Conservation (phyloP, 2,329 filamentous ascomycete genomes). For the Nothophaeocryptopus gaeumannii region DNA sequence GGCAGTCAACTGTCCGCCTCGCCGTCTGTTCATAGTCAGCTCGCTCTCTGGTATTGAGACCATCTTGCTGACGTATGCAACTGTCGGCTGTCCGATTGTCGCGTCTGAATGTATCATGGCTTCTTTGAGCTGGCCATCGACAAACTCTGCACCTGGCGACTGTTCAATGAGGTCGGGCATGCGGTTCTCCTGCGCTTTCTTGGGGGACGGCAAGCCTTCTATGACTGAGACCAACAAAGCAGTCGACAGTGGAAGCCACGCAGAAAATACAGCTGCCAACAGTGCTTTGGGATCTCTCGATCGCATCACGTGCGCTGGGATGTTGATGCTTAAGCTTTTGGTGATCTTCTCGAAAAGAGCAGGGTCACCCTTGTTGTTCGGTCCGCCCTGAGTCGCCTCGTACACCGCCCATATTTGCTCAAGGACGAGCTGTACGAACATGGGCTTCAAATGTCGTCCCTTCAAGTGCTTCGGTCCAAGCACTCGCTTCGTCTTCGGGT, state of each 20-base stretch:
- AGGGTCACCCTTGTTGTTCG: constrained; percentile 78
- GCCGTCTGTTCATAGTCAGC: constrained; percentile 78
- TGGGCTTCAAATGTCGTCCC: constrained; percentile 84
- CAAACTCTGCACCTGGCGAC: constrained; percentile 71
- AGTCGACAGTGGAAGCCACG: constrained; percentile 90
- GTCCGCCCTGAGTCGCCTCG: constrained; percentile 79
- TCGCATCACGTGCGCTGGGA: constrained; percentile 78
- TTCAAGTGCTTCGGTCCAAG: constrained; percentile 89
- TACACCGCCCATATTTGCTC: constrained; percentile 97
- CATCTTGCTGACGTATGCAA: constrained; percentile 98
- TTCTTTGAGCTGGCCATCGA: constrained; percentile 67
- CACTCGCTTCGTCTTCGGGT: constrained; percentile 94
- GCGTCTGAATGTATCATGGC: constrained; percentile 80
- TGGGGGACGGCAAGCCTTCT: constrained; percentile 85
- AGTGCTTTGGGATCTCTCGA: constrained; percentile 81
- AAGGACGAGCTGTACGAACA: constrained; percentile 95
- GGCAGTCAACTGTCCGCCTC: constrained; percentile 69
- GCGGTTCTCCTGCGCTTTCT: constrained; percentile 72
- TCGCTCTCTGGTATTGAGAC: constrained; percentile 92
- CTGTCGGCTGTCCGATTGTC: constrained; percentile 68
- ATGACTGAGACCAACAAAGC: constrained; percentile 90
- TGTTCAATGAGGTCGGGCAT: constrained; percentile 74
- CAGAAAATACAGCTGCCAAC: constrained; percentile 79
- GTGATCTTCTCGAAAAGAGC: constrained; percentile 87
- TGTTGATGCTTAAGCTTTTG: constrained; percentile 79